Evolutionary conservation across 106 monocot genomes (phyloP).

Genomic region (Dioscorea alata): DNA sequence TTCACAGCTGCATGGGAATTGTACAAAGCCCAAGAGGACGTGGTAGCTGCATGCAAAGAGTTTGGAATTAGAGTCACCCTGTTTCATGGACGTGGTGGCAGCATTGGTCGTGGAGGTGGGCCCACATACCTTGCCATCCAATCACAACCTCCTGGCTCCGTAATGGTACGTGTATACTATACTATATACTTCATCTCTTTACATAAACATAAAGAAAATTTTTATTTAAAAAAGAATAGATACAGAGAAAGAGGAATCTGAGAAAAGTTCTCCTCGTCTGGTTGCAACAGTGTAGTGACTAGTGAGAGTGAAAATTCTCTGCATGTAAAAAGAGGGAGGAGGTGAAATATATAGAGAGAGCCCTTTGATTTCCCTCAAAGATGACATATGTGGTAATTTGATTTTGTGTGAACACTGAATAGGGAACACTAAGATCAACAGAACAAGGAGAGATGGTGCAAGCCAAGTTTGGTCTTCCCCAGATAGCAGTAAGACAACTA

Average conservation of each 20-base stretch:
- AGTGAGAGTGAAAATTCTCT: too few relatives aligned
- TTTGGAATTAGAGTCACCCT: slow-evolving; percentile 86
- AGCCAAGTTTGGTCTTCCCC: slow-evolving; percentile 76
- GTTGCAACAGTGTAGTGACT: too few relatives aligned
- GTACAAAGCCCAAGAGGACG: slow-evolving; percentile 93
- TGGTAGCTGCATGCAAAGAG: slow-evolving; percentile 79
- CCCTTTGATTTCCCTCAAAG: too few relatives aligned
- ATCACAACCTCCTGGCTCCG: slow-evolving; percentile 91
- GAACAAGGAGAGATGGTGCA: slow-evolving; percentile 99
- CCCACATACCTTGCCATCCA: slow-evolving; percentile 96
- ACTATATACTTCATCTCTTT: too few relatives aligned
- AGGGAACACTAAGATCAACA: slow-evolving; percentile 89
- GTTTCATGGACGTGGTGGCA: slow-evolving; percentile 93
- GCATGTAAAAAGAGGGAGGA: too few relatives aligned
- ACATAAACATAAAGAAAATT: too few relatives aligned
- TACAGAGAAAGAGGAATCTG: too few relatives aligned
- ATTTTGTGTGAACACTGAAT: too few relatives aligned
- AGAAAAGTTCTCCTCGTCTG: too few relatives aligned
- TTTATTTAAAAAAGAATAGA: too few relatives aligned
- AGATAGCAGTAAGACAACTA: slow-evolving; percentile 73
- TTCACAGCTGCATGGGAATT: slow-evolving; percentile 96
- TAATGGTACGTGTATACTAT: slow-evolving; percentile 47
- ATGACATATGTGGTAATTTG: too few relatives aligned
- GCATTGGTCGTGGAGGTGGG: slow-evolving; percentile 91
- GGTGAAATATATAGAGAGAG: too few relatives aligned